These are phyloP conservation scores for Inga leiocalycina DNA, from an alignment of 306 rosid species.

Conservation along the genomic window DNA sequence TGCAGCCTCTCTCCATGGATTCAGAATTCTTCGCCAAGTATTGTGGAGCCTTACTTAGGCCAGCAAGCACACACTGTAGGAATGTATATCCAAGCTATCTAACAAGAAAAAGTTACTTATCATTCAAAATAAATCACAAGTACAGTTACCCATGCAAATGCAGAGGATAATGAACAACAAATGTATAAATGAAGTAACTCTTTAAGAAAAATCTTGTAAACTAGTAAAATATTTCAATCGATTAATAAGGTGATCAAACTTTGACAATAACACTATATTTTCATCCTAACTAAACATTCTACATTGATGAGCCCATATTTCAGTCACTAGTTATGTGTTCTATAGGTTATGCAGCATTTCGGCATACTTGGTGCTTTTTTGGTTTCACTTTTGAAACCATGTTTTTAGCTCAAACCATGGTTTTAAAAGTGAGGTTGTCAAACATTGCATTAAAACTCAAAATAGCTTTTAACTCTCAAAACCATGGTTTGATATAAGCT, in stretches of 20 bases:
- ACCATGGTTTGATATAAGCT: too few relatives aligned
- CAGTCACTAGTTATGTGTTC: background rate
- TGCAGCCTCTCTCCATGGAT: conserved; percentile 54
- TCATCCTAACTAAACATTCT: background rate
- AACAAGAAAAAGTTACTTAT: conserved; percentile 28
- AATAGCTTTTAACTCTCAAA: too few relatives aligned
- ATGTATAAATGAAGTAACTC: conserved; percentile 3
- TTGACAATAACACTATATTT: background rate
- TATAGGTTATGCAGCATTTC: background rate
- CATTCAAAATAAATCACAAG: background rate
- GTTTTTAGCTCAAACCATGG: too few relatives aligned
- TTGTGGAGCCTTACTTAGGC: conserved; percentile 85
- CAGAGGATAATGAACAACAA: conserved; percentile 26
- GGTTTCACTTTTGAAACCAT: too few relatives aligned
- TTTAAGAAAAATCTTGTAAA: background rate
- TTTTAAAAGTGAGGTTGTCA: too few relatives aligned
- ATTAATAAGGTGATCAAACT: background rate
- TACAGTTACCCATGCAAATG: conserved; percentile 5
- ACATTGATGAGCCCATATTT: background rate
- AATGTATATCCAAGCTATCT: conserved; percentile 85
- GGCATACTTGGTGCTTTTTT: background rate
- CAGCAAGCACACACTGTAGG: conserved; percentile 93
- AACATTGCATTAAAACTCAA: too few relatives aligned
- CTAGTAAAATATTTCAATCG: background rate
- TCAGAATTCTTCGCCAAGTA: conserved; percentile 55